Evolutionary conservation across 2,329 filamentous ascomycete species (phyloP).

Genomic region (Celoporthe dispersa): DNA sequence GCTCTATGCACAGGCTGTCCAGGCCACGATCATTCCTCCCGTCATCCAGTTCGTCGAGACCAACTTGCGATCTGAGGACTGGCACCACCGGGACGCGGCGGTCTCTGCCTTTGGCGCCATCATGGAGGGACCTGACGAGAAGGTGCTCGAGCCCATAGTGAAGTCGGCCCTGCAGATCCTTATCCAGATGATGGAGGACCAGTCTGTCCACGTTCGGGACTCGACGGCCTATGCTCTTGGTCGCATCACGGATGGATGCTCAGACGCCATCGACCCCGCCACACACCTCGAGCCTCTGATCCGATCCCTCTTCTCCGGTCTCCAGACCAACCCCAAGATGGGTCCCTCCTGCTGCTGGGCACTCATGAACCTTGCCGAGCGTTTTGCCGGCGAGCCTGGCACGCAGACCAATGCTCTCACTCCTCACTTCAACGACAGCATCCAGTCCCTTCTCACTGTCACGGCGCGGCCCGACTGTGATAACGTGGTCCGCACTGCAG

Average conservation of each 20-base stretch:
- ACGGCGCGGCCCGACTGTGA: slow-evolving; percentile 84
- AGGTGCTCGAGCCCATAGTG: slow-evolving; percentile 88
- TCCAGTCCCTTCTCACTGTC: slow-evolving; percentile 81
- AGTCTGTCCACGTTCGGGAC: slow-evolving; percentile 87
- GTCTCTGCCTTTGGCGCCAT: slow-evolving; percentile 98
- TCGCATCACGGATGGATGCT: slow-evolving; percentile 92
- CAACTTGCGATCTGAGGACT: slow-evolving; percentile 88
- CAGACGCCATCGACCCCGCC: slow-evolving; percentile 85
- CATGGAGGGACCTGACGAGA: slow-evolving; percentile 97
- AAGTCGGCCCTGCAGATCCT: slow-evolving; percentile 93
- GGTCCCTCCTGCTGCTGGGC: slow-evolving; percentile 99
- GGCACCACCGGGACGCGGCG: slow-evolving; percentile 92
- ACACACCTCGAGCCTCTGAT: slow-evolving; percentile 85
- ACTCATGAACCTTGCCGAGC: slow-evolving; percentile 95
- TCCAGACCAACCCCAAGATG: slow-evolving; percentile 94
- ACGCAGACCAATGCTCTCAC: slow-evolving; percentile 81
- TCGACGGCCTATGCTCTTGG: slow-evolving; percentile 95
- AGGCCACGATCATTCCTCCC: slow-evolving; percentile 79
- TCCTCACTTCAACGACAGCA: slow-evolving; percentile 89
- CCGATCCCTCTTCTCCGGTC: slow-evolving; percentile 83
- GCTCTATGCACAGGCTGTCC: slow-evolving; percentile 92
- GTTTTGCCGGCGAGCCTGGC: slow-evolving; percentile 86
- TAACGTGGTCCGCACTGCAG: slow-evolving; percentile 87
- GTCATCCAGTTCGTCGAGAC: slow-evolving; percentile 91
- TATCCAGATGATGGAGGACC: slow-evolving; percentile 90